Percentiles rank a stretch among this genome's conserved stretches.
Conservation (phyloP, 148 eudicot species). For the Arbutus unedo region DNA sequence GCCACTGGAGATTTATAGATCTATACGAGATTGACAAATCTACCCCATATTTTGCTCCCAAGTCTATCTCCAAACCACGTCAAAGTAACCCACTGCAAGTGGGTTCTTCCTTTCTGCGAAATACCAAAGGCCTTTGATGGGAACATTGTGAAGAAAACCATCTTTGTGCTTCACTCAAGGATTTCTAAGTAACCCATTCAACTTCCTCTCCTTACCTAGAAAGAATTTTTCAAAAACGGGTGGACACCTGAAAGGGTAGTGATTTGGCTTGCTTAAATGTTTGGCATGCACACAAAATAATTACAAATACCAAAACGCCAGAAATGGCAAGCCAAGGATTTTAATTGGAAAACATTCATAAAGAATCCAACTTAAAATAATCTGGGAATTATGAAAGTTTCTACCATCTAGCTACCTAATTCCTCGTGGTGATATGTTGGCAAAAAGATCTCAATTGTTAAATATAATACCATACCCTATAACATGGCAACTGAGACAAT, state of each 20-base stretch:
- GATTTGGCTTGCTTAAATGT: neutral
- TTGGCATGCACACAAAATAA: neutral
- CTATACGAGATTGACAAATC: neutral
- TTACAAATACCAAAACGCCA: neutral
- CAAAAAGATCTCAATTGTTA: neutral
- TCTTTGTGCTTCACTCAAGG: neutral
- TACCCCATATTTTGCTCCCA: neutral
- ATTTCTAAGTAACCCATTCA: neutral
- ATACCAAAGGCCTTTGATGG: neutral
- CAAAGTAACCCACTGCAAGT: neutral
- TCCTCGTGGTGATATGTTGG: neutral
- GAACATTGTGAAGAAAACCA: neutral
- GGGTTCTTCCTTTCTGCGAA: neutral
- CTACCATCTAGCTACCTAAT: neutral
- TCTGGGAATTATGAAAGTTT: neutral
- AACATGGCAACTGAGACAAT: neutral
- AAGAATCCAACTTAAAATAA: neutral
- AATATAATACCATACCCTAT: neutral
- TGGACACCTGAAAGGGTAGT: neutral
- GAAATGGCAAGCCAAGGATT: slow-evolving; percentile 9
- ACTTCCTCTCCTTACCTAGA: neutral
- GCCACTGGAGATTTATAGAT: neutral
- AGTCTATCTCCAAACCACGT: neutral
- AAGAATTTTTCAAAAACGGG: neutral
- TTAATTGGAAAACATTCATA: neutral